Conservation (phyloP, 169 alveolate species). For the Amoebophrya sp. region DNA sequence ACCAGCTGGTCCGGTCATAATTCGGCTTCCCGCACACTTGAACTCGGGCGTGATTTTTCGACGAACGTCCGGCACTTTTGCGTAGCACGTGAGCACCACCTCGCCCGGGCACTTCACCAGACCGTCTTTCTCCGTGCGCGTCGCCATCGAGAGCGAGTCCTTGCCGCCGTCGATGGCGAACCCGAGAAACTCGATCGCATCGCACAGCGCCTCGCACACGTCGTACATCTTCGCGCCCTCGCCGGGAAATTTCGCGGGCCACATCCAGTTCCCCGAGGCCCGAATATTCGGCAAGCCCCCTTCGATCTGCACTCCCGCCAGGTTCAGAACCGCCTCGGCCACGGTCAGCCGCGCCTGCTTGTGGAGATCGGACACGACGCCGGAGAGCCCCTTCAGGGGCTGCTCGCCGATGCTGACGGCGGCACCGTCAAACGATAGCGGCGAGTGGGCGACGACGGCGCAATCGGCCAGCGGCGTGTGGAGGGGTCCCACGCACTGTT, state of each 20-base stretch:
- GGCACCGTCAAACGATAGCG: neutral
- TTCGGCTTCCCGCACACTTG: neutral
- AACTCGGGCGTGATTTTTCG: slow-evolving; percentile 12
- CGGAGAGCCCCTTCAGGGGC: slow-evolving; percentile 25
- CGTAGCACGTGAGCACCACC: slow-evolving; percentile 11
- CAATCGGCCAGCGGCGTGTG: slow-evolving; percentile 20
- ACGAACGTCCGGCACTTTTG: neutral
- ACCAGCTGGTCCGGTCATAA: too few species aligned
- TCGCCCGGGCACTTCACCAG: slow-evolving; percentile 21
- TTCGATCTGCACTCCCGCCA: slow-evolving; percentile 14
- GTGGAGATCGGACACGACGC: neutral
- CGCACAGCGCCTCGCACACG: slow-evolving; percentile 16
- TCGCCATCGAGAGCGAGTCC: slow-evolving; percentile 21
- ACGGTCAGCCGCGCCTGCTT: slow-evolving; percentile 19
- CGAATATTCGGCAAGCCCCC: too few species aligned
- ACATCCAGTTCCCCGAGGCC: slow-evolving; percentile 30
- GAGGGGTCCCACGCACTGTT: slow-evolving; percentile 32
- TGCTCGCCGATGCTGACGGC: slow-evolving; percentile 29
- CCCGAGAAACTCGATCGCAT: slow-evolving; percentile 8
- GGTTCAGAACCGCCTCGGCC: slow-evolving; percentile 23
- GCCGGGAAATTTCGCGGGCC: slow-evolving; percentile 25
- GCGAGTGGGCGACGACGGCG: slow-evolving; percentile 21
- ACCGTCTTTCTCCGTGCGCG: slow-evolving; percentile 1
- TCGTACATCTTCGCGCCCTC: slow-evolving; percentile 21
- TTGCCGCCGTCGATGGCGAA: slow-evolving; percentile 31